Evolutionary conservation across 805 yeast species (phyloP).

Genomic region (Myxozyma kluyveri): DNA sequence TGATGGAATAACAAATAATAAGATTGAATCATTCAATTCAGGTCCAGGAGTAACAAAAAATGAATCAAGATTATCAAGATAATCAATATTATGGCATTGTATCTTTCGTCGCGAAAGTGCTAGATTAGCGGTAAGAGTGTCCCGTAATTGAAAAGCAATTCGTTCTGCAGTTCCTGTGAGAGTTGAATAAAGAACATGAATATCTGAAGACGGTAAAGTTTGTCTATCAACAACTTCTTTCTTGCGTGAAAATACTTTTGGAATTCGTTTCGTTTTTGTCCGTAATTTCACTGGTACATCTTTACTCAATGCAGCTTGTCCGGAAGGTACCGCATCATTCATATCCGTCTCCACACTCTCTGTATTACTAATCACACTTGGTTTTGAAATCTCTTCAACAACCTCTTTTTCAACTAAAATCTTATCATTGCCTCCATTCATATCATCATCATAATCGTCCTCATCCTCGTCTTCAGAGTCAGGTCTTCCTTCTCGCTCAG

Average conservation of each 20-base stretch:
- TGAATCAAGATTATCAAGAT: slow-evolving; percentile 78
- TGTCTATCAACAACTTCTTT: neutral
- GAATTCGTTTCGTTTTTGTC: slow-evolving; percentile 9
- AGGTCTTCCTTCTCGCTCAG: slow-evolving; percentile 7
- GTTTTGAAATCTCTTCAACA: neutral
- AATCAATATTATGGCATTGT: slow-evolving; percentile 69
- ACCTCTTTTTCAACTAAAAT: neutral
- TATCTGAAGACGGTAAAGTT: slow-evolving; percentile 9
- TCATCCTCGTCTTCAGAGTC: slow-evolving; percentile 18
- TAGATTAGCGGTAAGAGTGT: slow-evolving; percentile 38
- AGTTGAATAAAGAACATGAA: slow-evolving; percentile 69
- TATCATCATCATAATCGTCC: slow-evolving; percentile 11
- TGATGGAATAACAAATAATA: slow-evolving; percentile 77
- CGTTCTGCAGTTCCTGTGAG: slow-evolving; percentile 79
- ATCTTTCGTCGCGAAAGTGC: slow-evolving; percentile 30
- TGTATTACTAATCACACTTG: neutral
- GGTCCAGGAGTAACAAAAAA: slow-evolving; percentile 65
- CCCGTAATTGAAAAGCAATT: slow-evolving; percentile 55
- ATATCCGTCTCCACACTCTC: too few species aligned
- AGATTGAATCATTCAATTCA: slow-evolving; percentile 43
- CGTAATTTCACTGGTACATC: neutral
- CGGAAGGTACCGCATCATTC: neutral
- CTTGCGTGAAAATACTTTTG: slow-evolving; percentile 18
- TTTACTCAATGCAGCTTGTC: neutral
- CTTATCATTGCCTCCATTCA: neutral